Conservation (phyloP, 2,329 filamentous ascomycete species). For the Penicillium sp. region DNA sequence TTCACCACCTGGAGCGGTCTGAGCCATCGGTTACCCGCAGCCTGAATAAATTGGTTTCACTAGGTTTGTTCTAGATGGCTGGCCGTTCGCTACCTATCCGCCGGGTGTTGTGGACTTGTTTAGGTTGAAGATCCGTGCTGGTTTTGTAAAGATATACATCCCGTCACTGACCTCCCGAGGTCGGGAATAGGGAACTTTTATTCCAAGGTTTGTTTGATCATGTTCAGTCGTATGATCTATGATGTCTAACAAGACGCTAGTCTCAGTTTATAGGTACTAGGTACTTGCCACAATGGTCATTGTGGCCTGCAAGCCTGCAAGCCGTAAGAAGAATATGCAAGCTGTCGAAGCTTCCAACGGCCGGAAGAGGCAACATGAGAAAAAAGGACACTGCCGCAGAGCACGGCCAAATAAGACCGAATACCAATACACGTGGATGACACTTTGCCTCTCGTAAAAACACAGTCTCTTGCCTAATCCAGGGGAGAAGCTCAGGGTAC, state of each 20-base stretch:
- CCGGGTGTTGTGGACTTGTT: not conserved
- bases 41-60: constrained; percentile 9
- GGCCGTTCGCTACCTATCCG: not conserved
- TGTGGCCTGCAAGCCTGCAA: not conserved
- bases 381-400: constrained; percentile 1
- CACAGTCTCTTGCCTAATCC: constrained; percentile 16
- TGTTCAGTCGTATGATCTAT: too few relatives aligned
- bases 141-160: not conserved
- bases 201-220: too few relatives aligned
- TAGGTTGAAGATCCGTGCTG: constrained; percentile 5
- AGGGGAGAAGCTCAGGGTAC: constrained; percentile 7
- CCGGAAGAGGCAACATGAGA: constrained; percentile 7
- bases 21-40: constrained; percentile 27
- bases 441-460: constrained; percentile 4
- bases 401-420: constrained; percentile 10
- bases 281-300: constrained; percentile 3
- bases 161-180: too few relatives aligned
- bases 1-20: constrained; percentile 22
- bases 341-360: constrained; percentile 6
- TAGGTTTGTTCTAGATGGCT: constrained; percentile 5
- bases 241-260: too few relatives aligned
- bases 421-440: constrained; percentile 23
- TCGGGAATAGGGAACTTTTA: not conserved
- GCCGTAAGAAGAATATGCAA: constrained; percentile 8
- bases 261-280: too few relatives aligned